Evolutionary conservation across 2,329 filamentous ascomycete genomes (phyloP), one percentile per base, ranked within the genome.

Genomic region (Phoma sp.): DNA sequence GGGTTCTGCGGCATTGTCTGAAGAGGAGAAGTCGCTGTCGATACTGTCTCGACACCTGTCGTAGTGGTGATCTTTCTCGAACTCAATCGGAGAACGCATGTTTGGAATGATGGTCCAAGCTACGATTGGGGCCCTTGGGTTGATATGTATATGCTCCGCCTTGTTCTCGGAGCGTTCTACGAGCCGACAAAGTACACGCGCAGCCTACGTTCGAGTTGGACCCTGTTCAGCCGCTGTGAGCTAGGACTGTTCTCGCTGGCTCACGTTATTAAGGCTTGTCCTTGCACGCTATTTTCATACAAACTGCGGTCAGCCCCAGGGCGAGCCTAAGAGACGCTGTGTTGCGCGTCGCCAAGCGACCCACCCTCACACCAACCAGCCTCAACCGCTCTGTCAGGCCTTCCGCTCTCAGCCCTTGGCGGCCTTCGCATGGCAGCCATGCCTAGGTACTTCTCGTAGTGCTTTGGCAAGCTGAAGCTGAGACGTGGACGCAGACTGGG

Each of bases 81-180:
- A 63, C 27, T 66, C 63, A 46, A 67, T 55, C 15, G 63, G 63
- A 32, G 63, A 66, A 57, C 62, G 62, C 65, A 68, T 68, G 36
- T 3, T 57, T 49, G 41, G 38, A 19, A 51, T 35, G 32, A 51
- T 43, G 43, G 51, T 19, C 32, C 17, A 43, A 51, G 44, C 40
- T 39, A 48, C 25, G 29, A 47, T 24, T 40, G 54, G 33, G 25
- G 22, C 32, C 62, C 32, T 55, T 51, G 43, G 55, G 38, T 54
- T 56, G 56, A 51, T 62, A 58, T 60, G 58, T 54, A 53, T 43
- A 27, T 58, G 62, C 61, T 61, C 58, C 35, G 55, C 62, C 58
- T 51, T 35, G 15, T 50, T 43, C 6, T 60, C 54, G 59, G 63
- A 55, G 58, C 41, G 51, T 61, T 41, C 43, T 57, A 60, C 31